Evolutionary conservation across 192 early-diverging fungal genomes (phyloP).

Genomic region (Gryganskiella cystojenkinii): DNA sequence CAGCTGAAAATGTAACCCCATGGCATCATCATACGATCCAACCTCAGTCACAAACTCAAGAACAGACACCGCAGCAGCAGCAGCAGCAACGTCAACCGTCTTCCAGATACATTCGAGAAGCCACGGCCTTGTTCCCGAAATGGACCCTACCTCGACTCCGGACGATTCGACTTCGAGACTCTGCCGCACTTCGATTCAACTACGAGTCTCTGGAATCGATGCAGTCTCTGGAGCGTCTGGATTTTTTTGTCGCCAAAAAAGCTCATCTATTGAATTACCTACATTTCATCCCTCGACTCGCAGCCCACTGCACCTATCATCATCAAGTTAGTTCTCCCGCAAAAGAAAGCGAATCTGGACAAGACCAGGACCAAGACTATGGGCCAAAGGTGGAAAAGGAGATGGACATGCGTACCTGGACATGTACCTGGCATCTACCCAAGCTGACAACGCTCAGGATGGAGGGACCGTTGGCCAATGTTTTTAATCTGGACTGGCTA

Average conservation of each 20-base stretch:
- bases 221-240: slow-evolving; percentile 1
- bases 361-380: not conserved
- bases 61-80: not conserved
- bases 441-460: slow-evolving; percentile 1
- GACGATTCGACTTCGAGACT: not conserved
- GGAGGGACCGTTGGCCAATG: slow-evolving; percentile 1
- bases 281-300: not conserved
- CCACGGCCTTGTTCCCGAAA: not conserved
- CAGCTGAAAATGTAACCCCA: too few species aligned
- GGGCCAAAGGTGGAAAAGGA: not conserved
- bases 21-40: not conserved
- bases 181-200: slow-evolving; percentile 21
- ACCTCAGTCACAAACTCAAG: not conserved
- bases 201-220: slow-evolving; percentile 21
- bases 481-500: slow-evolving; percentile 20
- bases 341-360: not conserved
- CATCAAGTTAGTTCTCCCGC: not conserved
- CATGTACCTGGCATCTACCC: slow-evolving; percentile 12
- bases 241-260: not conserved
- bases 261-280: not conserved
- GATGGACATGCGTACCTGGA: not conserved
- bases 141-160: slow-evolving; percentile 14
- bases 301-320: not conserved
- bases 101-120: not conserved
- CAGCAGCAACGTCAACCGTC: not conserved